Evolutionary conservation across 176 grass and related monocot genomes (phyloP).

Genomic region (Aegilops tauschii): DNA sequence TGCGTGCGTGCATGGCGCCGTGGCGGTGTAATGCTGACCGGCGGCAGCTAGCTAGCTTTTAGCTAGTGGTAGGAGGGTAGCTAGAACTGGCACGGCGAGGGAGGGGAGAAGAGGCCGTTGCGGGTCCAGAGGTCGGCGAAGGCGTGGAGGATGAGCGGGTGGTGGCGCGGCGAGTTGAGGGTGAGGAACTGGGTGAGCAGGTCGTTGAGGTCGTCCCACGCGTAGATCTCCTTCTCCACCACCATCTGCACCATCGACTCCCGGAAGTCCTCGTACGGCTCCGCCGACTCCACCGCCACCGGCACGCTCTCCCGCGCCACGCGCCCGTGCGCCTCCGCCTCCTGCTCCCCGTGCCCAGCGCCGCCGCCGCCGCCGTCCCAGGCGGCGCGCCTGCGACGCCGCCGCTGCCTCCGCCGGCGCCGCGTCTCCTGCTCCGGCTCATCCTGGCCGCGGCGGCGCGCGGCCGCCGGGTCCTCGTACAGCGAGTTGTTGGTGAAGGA

Average conservation of each 20-base stretch:
- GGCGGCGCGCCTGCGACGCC: slow-evolving; percentile 31
- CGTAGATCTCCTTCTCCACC: slow-evolving; percentile 99
- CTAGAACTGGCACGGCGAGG: slow-evolving; percentile 66
- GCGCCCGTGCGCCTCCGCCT: background rate
- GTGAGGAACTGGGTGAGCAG: slow-evolving; percentile 92
- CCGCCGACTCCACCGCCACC: slow-evolving; percentile 79
- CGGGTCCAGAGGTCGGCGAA: slow-evolving; percentile 92
- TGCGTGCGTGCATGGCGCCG: slow-evolving; percentile 17
- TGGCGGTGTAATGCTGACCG: background rate
- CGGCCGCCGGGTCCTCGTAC: slow-evolving; percentile 43
- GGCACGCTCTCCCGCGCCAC: slow-evolving; percentile 77
- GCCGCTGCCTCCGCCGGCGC: slow-evolving; percentile 40
- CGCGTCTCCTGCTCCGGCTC: slow-evolving; percentile 32
- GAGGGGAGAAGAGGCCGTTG: slow-evolving; percentile 66
- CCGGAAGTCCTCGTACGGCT: slow-evolving; percentile 91
- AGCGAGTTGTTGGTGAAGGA: slow-evolving; percentile 71
- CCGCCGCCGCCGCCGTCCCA: background rate
- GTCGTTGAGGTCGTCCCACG: slow-evolving; percentile 98
- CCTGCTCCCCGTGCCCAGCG: background rate
- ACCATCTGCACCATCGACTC: slow-evolving; percentile 99
- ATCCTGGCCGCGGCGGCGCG: background rate
- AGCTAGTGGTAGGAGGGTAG: background rate
- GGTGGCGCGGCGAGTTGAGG: slow-evolving; percentile 88
- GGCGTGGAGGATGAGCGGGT: slow-evolving; percentile 93
- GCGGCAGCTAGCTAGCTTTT: background rate